Percentiles rank a stretch among this genome's conserved stretches.
These are phyloP conservation scores for Apodospora peruviana DNA, from an alignment of 495 filamentous ascomycete genomes.

Conservation along the genomic window DNA sequence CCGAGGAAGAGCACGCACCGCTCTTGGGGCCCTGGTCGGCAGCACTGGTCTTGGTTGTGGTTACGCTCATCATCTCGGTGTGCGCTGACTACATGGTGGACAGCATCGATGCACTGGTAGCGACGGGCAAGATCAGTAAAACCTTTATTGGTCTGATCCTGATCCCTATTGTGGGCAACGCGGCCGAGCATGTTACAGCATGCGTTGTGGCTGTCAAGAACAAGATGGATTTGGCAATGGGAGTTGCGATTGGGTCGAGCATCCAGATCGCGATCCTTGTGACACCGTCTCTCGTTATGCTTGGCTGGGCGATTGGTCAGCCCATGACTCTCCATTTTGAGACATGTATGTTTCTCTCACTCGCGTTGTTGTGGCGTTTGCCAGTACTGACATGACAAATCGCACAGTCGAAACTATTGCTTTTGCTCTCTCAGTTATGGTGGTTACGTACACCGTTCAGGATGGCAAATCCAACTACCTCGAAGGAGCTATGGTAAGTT, in stretches of 20 bases:
- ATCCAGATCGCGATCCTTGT: constrained; percentile 94
- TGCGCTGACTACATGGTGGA: constrained; percentile 93
- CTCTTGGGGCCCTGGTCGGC: constrained; percentile 69
- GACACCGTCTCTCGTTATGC: constrained; percentile 82
- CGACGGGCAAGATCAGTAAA: constrained; percentile 80
- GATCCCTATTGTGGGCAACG: constrained; percentile 95
- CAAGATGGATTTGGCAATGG: constrained; percentile 97
- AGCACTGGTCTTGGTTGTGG: constrained; percentile 60
- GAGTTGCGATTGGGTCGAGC: constrained; percentile 86
- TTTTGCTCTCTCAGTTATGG: constrained; percentile 82
- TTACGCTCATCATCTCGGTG: constrained; percentile 79
- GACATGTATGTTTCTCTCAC: constrained; percentile 34
- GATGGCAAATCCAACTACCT: constrained; percentile 95
- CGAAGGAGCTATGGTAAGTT: constrained; percentile 82
- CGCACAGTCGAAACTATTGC: constrained; percentile 78
- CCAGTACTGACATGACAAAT: constrained; percentile 2
- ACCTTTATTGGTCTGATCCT: constrained; percentile 95
- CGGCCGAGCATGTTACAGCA: constrained; percentile 94
- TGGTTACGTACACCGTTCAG: constrained; percentile 88
- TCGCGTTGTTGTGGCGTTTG: background rate
- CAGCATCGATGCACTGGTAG: constrained; percentile 84
- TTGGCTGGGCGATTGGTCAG: constrained; percentile 75
- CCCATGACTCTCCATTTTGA: constrained; percentile 92
- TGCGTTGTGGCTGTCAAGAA: constrained; percentile 86
- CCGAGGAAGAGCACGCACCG: constrained; percentile 42